phyloP scores from a whole-genome alignment of 192 early-diverging fungal species.

The Podila verticillata region DNA sequence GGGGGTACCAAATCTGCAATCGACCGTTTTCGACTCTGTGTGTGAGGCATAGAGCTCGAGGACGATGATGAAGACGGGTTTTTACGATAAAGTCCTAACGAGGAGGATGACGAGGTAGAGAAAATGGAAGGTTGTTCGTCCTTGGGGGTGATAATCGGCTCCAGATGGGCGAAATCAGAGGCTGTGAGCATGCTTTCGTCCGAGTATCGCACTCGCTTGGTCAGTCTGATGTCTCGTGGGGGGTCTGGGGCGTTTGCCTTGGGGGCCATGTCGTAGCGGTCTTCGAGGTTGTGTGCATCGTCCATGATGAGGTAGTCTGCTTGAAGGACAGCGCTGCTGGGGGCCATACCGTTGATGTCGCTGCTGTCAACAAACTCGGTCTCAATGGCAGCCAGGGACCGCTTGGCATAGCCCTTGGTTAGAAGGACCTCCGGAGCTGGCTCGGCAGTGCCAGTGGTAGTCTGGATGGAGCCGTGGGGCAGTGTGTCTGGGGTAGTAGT shows the following conservation, averaged over 20 bases:
- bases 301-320: slow-evolving; percentile 32
- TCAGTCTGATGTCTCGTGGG: background rate
- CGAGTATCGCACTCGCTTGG: slow-evolving; percentile 23
- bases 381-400: slow-evolving; percentile 34
- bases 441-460: background rate
- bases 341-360: slow-evolving; percentile 33
- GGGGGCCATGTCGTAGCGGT: slow-evolving; percentile 19
- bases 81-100: background rate
- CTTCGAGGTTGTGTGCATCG: slow-evolving; percentile 15
- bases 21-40: slow-evolving; percentile 5
- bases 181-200: background rate
- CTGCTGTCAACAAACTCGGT: slow-evolving; percentile 38
- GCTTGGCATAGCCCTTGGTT: slow-evolving; percentile 19
- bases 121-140: background rate
- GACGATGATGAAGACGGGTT: background rate
- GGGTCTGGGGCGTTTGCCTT: background rate
- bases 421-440: slow-evolving; percentile 21
- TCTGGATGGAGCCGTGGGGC: background rate
- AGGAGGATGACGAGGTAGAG: too few relatives aligned
- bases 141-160: slow-evolving; percentile 33
- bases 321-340: slow-evolving; percentile 29
- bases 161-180: slow-evolving; percentile 25
- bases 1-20: slow-evolving; percentile 29
- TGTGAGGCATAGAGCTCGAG: background rate
- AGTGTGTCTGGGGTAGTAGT: background rate